These are phyloP conservation scores for Jaltomata sinuosa DNA, from an alignment of 257 asterid species.

Conservation along the genomic window DNA sequence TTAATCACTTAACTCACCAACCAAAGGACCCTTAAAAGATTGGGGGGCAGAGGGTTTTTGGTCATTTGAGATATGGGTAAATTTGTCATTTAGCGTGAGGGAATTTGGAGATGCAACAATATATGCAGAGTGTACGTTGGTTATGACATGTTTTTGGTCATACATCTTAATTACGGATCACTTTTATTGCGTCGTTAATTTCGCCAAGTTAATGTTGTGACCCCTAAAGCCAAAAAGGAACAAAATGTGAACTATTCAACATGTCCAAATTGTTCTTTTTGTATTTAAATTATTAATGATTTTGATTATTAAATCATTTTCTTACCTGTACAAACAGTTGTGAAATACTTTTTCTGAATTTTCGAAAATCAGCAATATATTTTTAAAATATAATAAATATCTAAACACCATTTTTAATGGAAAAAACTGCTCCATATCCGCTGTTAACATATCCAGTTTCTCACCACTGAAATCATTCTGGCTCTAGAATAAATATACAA, in stretches of 20 bases:
- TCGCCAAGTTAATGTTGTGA: neutral
- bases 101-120: neutral
- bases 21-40: neutral
- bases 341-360: no score
- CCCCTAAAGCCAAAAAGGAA: neutral
- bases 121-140: conserved; percentile 20
- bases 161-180: conserved; percentile 19
- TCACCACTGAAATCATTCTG: no score
- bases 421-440: no score
- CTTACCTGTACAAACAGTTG: no score
- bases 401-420: no score
- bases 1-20: neutral
- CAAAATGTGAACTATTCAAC: neutral
- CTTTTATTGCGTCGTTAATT: neutral
- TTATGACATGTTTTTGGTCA: conserved; percentile 14
- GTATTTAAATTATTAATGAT: no score
- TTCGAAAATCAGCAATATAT: no score
- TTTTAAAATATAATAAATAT: no score
- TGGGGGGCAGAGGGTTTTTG: neutral
- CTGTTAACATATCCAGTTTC: no score
- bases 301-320: no score
- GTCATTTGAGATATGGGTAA: neutral
- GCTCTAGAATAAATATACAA: no score
- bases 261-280: no score
- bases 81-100: neutral